Percentiles rank a stretch among this genome's conserved stretches.
Evolutionary conservation across 345 rosid genomes (phyloP).

Genomic region (Microthlaspi erraticum): DNA sequence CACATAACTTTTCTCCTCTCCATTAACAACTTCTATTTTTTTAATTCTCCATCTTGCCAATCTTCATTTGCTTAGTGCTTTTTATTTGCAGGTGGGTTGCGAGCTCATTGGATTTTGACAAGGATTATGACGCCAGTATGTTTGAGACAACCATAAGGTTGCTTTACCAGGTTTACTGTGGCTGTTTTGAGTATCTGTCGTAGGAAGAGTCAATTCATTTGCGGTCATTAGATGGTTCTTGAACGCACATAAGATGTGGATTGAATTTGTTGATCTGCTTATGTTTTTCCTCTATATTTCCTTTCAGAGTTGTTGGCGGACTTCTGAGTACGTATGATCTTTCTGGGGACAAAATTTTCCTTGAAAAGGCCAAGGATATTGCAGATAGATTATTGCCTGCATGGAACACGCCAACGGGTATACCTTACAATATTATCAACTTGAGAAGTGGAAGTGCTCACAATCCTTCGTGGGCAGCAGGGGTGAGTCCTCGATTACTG

Average conservation of each 20-base stretch:
- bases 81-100: slow-evolving; percentile 86
- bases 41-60: background rate
- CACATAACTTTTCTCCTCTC: background rate
- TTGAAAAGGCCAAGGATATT: slow-evolving; percentile 93
- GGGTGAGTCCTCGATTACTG: slow-evolving; percentile 63
- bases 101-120: slow-evolving; percentile 85
- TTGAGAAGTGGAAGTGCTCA: slow-evolving; percentile 76
- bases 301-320: slow-evolving; percentile 92
- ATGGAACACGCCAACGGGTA: slow-evolving; percentile 83
- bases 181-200: slow-evolving; percentile 35
- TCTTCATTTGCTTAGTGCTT: slow-evolving; percentile 14
- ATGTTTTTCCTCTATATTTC: slow-evolving; percentile 30
- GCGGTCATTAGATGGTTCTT: slow-evolving; percentile 21
- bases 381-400: slow-evolving; percentile 97
- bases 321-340: slow-evolving; percentile 98
- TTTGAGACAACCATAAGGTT: slow-evolving; percentile 99
- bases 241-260: slow-evolving; percentile 22
- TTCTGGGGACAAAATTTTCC: slow-evolving; percentile 84
- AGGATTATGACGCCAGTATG: slow-evolving; percentile 93
- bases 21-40: background rate
- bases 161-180: slow-evolving; percentile 74
- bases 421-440: slow-evolving; percentile 90
- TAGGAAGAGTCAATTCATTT: slow-evolving; percentile 39
- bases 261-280: slow-evolving; percentile 3
- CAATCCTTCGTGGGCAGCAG: slow-evolving; percentile 89